Evolutionary conservation across 2,329 filamentous ascomycete genomes (phyloP).

Genomic region (Alternaria metachromatica): DNA sequence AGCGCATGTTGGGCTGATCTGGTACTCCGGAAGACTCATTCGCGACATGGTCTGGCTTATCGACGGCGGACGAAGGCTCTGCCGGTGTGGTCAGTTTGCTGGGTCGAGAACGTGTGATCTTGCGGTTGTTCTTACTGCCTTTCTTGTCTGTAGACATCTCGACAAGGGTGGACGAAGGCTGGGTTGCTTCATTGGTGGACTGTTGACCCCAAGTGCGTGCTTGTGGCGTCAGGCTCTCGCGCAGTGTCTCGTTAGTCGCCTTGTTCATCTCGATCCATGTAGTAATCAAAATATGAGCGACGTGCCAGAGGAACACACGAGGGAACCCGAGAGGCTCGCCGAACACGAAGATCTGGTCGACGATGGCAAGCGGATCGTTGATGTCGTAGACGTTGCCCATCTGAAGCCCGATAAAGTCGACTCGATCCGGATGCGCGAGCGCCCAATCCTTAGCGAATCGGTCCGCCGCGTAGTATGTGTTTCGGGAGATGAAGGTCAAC

Average conservation of each 20-base stretch:
- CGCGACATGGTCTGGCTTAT: not conserved
- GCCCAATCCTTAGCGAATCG: slow-evolving; percentile 35
- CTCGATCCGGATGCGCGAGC: slow-evolving; percentile 23
- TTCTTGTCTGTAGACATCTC: not conserved
- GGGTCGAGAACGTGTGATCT: not conserved
- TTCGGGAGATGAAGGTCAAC: slow-evolving; percentile 33
- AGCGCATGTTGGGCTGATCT: not conserved
- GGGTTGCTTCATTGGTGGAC: not conserved
- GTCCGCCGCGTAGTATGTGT: slow-evolving; percentile 28
- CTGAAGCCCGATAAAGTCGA: slow-evolving; percentile 22
- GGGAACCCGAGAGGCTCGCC: slow-evolving; percentile 32
- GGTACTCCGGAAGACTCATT: not conserved
- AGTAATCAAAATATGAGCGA: slow-evolving; percentile 30
- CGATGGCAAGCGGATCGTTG: slow-evolving; percentile 24
- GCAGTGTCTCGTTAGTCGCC: slow-evolving; percentile 3
- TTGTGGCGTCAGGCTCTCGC: not conserved
- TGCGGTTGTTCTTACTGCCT: slow-evolving; percentile 18
- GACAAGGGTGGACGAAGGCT: not conserved
- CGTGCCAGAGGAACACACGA: slow-evolving; percentile 40
- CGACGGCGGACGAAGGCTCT: slow-evolving; percentile 10
- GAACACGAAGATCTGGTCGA: slow-evolving; percentile 39
- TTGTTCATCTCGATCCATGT: slow-evolving; percentile 13
- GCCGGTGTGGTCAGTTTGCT: slow-evolving; percentile 14
- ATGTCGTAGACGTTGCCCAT: slow-evolving; percentile 25
- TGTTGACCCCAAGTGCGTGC: not conserved